Conservation (phyloP, 2,329 filamentous ascomycete species). For the Penicillium sp. region DNA sequence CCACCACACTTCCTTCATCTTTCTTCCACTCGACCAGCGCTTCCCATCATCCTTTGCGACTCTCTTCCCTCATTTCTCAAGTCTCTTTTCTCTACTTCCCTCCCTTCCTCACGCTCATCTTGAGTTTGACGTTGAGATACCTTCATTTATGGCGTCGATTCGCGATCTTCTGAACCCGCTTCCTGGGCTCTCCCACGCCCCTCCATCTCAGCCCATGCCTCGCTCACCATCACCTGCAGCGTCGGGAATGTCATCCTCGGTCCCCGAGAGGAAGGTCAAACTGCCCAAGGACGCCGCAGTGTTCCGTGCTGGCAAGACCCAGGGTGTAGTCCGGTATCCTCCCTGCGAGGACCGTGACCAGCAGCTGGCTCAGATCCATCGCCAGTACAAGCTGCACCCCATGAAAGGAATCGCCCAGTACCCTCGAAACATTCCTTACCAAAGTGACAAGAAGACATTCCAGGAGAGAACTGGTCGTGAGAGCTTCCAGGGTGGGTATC, state of each 20-base stretch:
- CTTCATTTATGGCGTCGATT: slow-evolving; percentile 58
- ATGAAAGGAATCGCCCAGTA: slow-evolving; percentile 59
- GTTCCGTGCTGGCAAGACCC: slow-evolving; percentile 60
- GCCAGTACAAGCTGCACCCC: slow-evolving; percentile 64
- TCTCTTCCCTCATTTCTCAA: neutral
- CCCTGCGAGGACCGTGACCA: slow-evolving; percentile 68
- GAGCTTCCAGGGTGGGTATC: slow-evolving; percentile 73
- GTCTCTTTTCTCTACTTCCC: neutral
- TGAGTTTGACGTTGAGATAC: too few species aligned
- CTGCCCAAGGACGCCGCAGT: slow-evolving; percentile 63
- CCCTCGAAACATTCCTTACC: slow-evolving; percentile 82
- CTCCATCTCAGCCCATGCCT: neutral
- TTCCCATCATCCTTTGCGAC: neutral
- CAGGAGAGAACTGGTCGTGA: slow-evolving; percentile 81
- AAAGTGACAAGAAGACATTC: slow-evolving; percentile 89
- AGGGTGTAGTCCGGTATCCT: slow-evolving; percentile 68
- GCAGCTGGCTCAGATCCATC: slow-evolving; percentile 56
- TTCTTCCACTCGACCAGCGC: slow-evolving; percentile 1
- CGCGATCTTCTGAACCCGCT: slow-evolving; percentile 65
- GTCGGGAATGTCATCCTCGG: slow-evolving; percentile 4
- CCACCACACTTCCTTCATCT: slow-evolving; percentile 13
- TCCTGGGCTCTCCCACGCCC: slow-evolving; percentile 34
- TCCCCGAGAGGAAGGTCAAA: slow-evolving; percentile 50
- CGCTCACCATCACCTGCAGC: neutral
- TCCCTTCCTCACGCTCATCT: slow-evolving; percentile 15